Evolutionary conservation across 1,284 basidiomycete species (phyloP).

Genomic region (Ganoderma leucocontextum): DNA sequence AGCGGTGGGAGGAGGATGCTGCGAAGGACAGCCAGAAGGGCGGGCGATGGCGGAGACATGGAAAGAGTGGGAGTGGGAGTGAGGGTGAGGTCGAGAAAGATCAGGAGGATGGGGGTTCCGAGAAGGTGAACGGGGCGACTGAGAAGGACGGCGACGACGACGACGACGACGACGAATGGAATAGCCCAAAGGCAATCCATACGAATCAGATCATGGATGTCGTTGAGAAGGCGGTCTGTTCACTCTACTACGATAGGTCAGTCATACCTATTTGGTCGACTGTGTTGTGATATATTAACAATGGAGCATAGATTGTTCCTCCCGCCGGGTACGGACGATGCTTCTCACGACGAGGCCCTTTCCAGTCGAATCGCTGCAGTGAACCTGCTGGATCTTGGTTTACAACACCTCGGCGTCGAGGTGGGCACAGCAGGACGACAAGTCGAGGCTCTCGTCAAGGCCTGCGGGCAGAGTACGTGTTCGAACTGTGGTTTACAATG

Average conservation of each 20-base stretch:
- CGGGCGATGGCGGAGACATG: constrained; percentile 36
- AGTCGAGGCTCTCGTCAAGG: constrained; percentile 70
- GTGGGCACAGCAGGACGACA: constrained; percentile 61
- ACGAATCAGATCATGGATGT: constrained; percentile 69
- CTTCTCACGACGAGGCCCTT: constrained; percentile 87
- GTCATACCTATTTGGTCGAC: constrained; percentile 12
- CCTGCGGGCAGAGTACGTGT: constrained; percentile 79
- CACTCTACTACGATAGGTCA: constrained; percentile 65
- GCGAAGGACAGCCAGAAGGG: constrained; percentile 27
- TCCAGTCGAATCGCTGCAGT: constrained; percentile 90
- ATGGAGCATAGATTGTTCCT: constrained; percentile 60
- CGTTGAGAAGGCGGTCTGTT: constrained; percentile 76
- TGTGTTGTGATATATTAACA: constrained; percentile 4
- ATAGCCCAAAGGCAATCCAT: constrained; percentile 47
- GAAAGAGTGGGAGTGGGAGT: constrained; percentile 31
- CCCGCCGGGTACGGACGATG: constrained; percentile 77
- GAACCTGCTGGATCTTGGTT: constrained; percentile 86
- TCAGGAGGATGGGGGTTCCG: constrained; percentile 33
- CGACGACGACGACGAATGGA: constrained; percentile 39
- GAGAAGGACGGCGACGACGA: constrained; percentile 27
- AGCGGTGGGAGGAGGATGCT: constrained; percentile 36
- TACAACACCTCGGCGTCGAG: constrained; percentile 88
- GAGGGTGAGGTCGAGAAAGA: constrained; percentile 36
- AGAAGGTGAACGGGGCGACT: constrained; percentile 44
- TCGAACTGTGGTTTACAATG: neutral